Percentiles rank a stretch among this genome's conserved stretches.
Evolutionary conservation across 768 basidiomycete species (phyloP).

Genomic region (Macrolepiota dolichaula): DNA sequence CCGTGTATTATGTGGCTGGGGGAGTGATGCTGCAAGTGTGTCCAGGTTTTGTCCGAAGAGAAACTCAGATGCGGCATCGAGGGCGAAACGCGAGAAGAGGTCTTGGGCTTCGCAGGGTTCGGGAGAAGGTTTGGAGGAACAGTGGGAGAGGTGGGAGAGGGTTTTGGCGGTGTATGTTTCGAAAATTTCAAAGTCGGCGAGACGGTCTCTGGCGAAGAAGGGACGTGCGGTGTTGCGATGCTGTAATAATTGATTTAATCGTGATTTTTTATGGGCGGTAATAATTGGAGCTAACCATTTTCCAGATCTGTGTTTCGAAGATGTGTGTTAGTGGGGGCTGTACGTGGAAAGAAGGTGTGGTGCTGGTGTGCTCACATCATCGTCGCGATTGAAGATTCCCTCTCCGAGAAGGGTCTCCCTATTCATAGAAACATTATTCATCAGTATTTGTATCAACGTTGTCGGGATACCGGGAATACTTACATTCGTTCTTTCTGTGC

Average conservation of each 20-base stretch:
- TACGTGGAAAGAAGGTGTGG: not conserved
- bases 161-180: slow-evolving; percentile 51
- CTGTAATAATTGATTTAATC: slow-evolving; percentile 25
- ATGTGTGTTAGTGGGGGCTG: slow-evolving; percentile 4
- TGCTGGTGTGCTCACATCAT: slow-evolving; percentile 42
- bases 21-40: slow-evolving; percentile 54
- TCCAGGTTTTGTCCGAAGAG: slow-evolving; percentile 65
- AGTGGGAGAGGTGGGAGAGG: slow-evolving; percentile 42
- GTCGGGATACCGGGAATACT: slow-evolving; percentile 19
- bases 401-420: slow-evolving; percentile 65
- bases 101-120: slow-evolving; percentile 64
- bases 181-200: slow-evolving; percentile 67
- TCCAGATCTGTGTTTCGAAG: slow-evolving; percentile 47
- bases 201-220: slow-evolving; percentile 72
- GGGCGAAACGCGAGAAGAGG: slow-evolving; percentile 61
- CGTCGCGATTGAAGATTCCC: slow-evolving; percentile 78
- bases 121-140: slow-evolving; percentile 24
- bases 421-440: not conserved
- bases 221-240: slow-evolving; percentile 68
- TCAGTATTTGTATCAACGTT: not conserved
- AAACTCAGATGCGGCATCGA: slow-evolving; percentile 73
- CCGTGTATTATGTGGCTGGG: slow-evolving; percentile 38
- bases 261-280: not conserved
- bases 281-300: slow-evolving; percentile 41
- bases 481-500: slow-evolving; percentile 66